Evolutionary conservation across 1,139 yeast genomes (phyloP).

Genomic region (Saccharomycopsis hybrid): DNA sequence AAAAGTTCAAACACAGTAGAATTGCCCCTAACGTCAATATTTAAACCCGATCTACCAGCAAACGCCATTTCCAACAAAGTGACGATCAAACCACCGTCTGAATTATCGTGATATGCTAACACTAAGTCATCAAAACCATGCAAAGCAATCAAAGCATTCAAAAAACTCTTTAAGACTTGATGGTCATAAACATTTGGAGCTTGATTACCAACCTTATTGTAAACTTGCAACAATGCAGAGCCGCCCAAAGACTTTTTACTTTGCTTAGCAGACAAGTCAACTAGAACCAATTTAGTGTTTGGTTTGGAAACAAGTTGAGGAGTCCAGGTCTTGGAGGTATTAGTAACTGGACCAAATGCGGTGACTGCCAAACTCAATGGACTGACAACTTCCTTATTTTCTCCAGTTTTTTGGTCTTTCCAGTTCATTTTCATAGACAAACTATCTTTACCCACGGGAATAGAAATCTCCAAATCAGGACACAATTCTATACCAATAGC

Average conservation of each 20-base stretch:
- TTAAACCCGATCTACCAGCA: constrained; percentile 85
- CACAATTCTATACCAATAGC: constrained; percentile 94
- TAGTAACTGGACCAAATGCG: constrained; percentile 81
- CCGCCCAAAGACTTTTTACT: constrained; percentile 70
- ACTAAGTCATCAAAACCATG: constrained; percentile 62
- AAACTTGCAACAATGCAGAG: constrained; percentile 92
- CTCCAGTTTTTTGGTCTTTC: constrained; percentile 43
- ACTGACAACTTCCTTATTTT: constrained; percentile 74
- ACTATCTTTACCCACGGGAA: constrained; percentile 98
- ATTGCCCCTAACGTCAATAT: constrained; percentile 33
- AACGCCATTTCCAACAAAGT: constrained; percentile 94
- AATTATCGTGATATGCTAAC: constrained; percentile 89
- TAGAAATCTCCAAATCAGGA: constrained; percentile 84
- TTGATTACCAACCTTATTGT: constrained; percentile 72
- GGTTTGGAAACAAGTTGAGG: constrained; percentile 59
- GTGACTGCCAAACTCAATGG: constrained; percentile 92
- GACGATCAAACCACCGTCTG: constrained; percentile 93
- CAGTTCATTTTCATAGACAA: constrained; percentile 99
- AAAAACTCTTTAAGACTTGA: constrained; percentile 55
- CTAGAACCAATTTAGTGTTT: constrained; percentile 63
- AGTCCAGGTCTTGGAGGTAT: constrained; percentile 93
- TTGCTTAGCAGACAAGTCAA: constrained; percentile 64
- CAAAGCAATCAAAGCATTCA: constrained; percentile 60
- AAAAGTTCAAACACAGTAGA: constrained; percentile 44
- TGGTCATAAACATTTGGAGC: constrained; percentile 82